Conservation (phyloP, 345 rosid genomes). For the Eutrema japonicum region DNA sequence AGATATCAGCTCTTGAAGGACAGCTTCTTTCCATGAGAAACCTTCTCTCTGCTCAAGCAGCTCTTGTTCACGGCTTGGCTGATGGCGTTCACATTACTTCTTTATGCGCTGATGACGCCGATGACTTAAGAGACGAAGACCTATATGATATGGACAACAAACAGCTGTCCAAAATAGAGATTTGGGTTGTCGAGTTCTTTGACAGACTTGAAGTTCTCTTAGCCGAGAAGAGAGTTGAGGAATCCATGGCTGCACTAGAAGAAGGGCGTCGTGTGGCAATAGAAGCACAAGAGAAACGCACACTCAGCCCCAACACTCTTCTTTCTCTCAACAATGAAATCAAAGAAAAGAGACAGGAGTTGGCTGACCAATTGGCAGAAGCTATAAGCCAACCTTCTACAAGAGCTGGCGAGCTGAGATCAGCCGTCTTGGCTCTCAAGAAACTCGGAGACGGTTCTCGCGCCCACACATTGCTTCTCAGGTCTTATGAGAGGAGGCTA, state of each 20-base stretch:
- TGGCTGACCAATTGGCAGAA: constrained; percentile 79
- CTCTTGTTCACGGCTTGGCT: constrained; percentile 77
- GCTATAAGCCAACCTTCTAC: constrained; percentile 68
- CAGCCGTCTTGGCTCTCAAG: constrained; percentile 69
- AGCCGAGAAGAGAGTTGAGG: constrained; percentile 83
- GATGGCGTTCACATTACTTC: constrained; percentile 65
- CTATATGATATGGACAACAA: constrained; percentile 46
- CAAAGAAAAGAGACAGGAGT: constrained; percentile 62
- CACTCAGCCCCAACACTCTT: constrained; percentile 51
- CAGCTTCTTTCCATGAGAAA: constrained; percentile 89
- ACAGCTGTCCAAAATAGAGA: constrained; percentile 59
- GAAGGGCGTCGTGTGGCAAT: constrained; percentile 62
- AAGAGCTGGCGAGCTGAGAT: constrained; percentile 69
- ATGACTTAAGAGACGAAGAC: constrained; percentile 58
- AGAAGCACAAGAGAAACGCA: constrained; percentile 51
- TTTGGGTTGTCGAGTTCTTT: constrained; percentile 61
- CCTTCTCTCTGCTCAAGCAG: constrained; percentile 77
- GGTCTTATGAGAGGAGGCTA: constrained; percentile 65
- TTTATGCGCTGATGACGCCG: constrained; percentile 51
- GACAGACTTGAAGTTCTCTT: constrained; percentile 80
- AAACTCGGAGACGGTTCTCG: constrained; percentile 81
- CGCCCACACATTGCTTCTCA: constrained; percentile 75
- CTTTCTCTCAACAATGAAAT: constrained; percentile 54
- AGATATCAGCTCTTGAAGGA: constrained; percentile 86
- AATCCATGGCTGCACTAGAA: constrained; percentile 74